Base-by-base conservation (phyloP, 2,329 filamentous ascomycete genomes). In the Xylariomycetidae sp. region DNA sequence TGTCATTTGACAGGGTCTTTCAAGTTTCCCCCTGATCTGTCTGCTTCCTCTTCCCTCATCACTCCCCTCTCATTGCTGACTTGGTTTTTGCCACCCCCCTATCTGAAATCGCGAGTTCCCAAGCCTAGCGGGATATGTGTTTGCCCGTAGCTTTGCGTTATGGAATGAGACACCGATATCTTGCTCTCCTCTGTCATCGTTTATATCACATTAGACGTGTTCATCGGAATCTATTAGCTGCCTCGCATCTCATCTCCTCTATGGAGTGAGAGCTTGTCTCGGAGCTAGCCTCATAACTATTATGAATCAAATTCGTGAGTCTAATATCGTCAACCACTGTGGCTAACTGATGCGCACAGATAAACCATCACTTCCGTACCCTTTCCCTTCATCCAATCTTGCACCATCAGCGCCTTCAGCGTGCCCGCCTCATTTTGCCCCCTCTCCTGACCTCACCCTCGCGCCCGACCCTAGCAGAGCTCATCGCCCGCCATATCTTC, bases 341-440 rank as follows among this genome's bases (percentile, higher is more conserved):
- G 29, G 25, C 22, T 25, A 13, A 26, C 34, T 28, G 14, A 18
- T 27, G 16, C 18, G 30, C 8, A 19, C 33, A 82, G 79, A 74
- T 72, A 25, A 80, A 68, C 40, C 81, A 74, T 51, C 71, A 70
- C 39, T 67, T 87, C 32, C 77, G 81, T 43, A 55, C 59, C 27
- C 68, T 86, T 30, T 78, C 77, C 16, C 65, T 77, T 27, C 69
- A 80, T 26, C 82, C 81, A n/a, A 66, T 84, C 34, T 63, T 86
- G 12, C 82, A 85, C 53, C 63, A 63, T 33, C 65, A 72, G 43
- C 80, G 82, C 29, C 71, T 84, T 14, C 77, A 71, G 31, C 69
- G 64, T 42, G 73, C 68, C 22, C 74, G 77, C 22, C 48, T 62
- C 20, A 57, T 66, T 4, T 70, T 87, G 4, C 66, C 70, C 4